phyloP scores from a whole-genome alignment of 2,329 filamentous ascomycete species.

The Lachnellula willkommii region DNA sequence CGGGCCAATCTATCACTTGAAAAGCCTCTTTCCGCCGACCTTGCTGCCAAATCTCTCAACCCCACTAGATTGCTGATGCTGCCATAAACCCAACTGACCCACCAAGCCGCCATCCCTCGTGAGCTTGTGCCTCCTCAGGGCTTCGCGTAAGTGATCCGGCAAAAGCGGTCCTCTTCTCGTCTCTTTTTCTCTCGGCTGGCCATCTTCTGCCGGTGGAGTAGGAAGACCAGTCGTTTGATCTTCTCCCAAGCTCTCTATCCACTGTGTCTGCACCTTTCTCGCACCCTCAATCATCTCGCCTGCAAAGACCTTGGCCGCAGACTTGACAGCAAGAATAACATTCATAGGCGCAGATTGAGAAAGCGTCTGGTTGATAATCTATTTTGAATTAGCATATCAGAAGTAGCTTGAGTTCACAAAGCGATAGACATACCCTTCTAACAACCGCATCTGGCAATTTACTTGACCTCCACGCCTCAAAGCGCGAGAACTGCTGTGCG shows the following conservation, averaged over 20 bases:
- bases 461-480: conserved; percentile 64
- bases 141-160: conserved; percentile 71
- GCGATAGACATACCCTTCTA: conserved; percentile 49
- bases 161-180: conserved; percentile 54
- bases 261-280: conserved; percentile 65
- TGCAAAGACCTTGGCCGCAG: conserved; percentile 71
- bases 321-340: conserved; percentile 70
- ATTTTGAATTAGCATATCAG: not conserved
- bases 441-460: conserved; percentile 65
- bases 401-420: not conserved
- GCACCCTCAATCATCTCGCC: conserved; percentile 71
- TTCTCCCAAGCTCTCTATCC: conserved; percentile 54
- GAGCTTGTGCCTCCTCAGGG: conserved; percentile 61
- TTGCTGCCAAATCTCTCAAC: conserved; percentile 48
- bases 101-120: conserved; percentile 55
- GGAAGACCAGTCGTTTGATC: conserved; percentile 49
- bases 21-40: conserved; percentile 27
- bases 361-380: conserved; percentile 75
- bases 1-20: conserved; percentile 22
- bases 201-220: conserved; percentile 35
- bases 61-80: conserved; percentile 54
- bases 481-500: conserved; percentile 61
- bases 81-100: conserved; percentile 56
- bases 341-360: conserved; percentile 71
- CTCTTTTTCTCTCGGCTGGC: conserved; percentile 30